phyloP scores from a whole-genome alignment of 1,284 basidiomycete species.

The Caloboletus inedulis region DNA sequence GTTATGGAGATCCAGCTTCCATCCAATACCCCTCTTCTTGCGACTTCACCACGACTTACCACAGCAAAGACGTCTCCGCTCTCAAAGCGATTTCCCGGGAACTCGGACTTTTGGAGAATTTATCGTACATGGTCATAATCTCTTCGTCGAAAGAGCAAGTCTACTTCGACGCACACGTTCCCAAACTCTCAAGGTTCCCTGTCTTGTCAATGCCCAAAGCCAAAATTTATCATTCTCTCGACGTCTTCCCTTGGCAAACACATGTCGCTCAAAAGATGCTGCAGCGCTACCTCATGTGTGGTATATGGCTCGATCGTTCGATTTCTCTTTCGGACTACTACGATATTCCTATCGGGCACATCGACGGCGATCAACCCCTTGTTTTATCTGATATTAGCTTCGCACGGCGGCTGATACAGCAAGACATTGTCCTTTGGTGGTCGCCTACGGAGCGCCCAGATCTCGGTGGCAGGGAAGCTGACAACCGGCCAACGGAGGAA shows the following conservation, averaged over 20 bases:
- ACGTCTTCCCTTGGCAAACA: constrained; percentile 76
- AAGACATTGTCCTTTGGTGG: constrained; percentile 98
- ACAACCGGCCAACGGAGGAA: constrained; percentile 75
- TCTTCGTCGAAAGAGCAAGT: constrained; percentile 83
- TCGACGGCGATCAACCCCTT: constrained; percentile 87
- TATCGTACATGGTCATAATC: constrained; percentile 74
- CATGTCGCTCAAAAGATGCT: constrained; percentile 79
- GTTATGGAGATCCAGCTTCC: constrained; percentile 43
- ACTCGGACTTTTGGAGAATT: constrained; percentile 68
- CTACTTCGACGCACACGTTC: constrained; percentile 79
- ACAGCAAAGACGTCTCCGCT: constrained; percentile 76
- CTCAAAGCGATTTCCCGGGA: constrained; percentile 90
- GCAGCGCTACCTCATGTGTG: constrained; percentile 76
- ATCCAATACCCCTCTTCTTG: constrained; percentile 72
- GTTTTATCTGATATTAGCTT: constrained; percentile 90
- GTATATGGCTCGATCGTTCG: constrained; percentile 79
- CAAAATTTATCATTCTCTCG: constrained; percentile 69
- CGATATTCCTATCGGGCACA: constrained; percentile 89
- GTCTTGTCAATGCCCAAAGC: constrained; percentile 83
- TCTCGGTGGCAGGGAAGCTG: constrained; percentile 90
- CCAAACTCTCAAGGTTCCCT: constrained; percentile 83
- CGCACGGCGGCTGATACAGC: constrained; percentile 79
- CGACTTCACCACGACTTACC: constrained; percentile 75
- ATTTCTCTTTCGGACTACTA: constrained; percentile 87
- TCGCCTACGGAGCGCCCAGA: constrained; percentile 88